Percentiles rank a stretch among this genome's conserved stretches.
Evolutionary conservation across 495 filamentous ascomycete genomes (phyloP).

Genomic region (Letharia columbiana): DNA sequence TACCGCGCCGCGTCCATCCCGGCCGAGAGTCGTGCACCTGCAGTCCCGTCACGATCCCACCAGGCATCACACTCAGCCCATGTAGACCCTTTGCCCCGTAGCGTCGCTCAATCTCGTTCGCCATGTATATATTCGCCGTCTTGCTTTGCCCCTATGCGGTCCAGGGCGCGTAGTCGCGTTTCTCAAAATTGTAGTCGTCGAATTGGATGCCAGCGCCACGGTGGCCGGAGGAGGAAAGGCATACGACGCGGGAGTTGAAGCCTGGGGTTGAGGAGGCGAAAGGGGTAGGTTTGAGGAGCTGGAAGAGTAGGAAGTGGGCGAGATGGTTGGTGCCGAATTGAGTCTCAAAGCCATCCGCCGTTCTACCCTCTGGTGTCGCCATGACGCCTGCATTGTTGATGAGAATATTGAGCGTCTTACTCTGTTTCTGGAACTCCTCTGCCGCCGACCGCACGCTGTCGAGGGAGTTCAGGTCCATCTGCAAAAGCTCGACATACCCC

Average conservation of each 20-base stretch:
- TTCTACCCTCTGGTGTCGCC: constrained; percentile 31
- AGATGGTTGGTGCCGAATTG: constrained; percentile 47
- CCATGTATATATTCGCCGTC: constrained; percentile 36
- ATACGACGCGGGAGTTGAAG: constrained; percentile 38
- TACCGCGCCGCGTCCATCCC: constrained; percentile 17
- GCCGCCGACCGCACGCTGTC: constrained; percentile 37
- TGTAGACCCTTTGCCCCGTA: constrained; percentile 35
- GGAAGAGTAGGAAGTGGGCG: constrained; percentile 46
- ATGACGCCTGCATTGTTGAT: constrained; percentile 34
- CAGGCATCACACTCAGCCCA: constrained; percentile 35
- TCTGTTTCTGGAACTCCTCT: constrained; percentile 31
- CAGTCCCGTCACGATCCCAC: constrained; percentile 28
- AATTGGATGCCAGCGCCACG: constrained; percentile 24
- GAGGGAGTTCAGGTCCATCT: constrained; percentile 37
- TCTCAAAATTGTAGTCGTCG: constrained; percentile 32
- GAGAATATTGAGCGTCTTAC: constrained; percentile 31
- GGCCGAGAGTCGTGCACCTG: constrained; percentile 24
- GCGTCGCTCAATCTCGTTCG: constrained; percentile 36
- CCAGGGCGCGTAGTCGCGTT: constrained; percentile 33
- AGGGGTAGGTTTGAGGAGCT: constrained; percentile 38
- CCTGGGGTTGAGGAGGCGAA: constrained; percentile 32
- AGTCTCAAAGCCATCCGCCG: constrained; percentile 39
- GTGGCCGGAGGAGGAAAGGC: constrained; percentile 36
- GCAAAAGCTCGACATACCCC: constrained; percentile 32
- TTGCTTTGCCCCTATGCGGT: constrained; percentile 34